Base-by-base conservation (phyloP, 345 rosid genomes). In the Eucalyptus coolabah region DNA sequence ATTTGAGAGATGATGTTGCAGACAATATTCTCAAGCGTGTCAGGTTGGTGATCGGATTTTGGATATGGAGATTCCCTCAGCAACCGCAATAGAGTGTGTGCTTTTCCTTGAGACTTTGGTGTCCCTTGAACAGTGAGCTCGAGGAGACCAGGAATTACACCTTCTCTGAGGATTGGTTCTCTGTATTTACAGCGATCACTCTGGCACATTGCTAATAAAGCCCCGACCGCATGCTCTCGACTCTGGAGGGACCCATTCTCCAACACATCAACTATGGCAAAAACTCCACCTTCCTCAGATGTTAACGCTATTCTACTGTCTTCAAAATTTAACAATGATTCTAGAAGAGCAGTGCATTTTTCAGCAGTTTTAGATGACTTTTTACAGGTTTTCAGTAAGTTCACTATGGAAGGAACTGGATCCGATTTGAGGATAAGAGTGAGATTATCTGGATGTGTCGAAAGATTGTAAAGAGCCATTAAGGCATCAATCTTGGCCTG, bases 111-210 rank as follows among this genome's bases (percentile, higher is more conserved):
- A 81, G 99, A 94, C 92, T 96, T 96, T 7, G 97, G 93, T 9
- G 99, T 95, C 59, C 99, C 99, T 92, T 97, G 99, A 82, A 98
- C 99, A 14, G 99, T 98, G 12, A 98, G 97, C 94, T 98, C 99
- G 4, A 98, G 99, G 49, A 98, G 93, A 87, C 99, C 99, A 0
- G 99, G 99, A 88, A 98, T 98, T 23, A 96, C 99, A 86, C 99
- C 99, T 94, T 98, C 99, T 94, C 91, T 90, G 28, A 98, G 97
- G 88, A 98, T 98, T 8, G 96, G 99, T 92, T 96, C 97, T 91
- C 99, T 93, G 88, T 95, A 98, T 94, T 92, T 97, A 94, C 96
- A 93, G 42, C 99, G 93, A 86, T 98, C 97, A 26, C 97, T 96
- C 93, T 98, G 95, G 88, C 99, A 98, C 94, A 96, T 88, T 7